Evolutionary conservation across 345 rosid genomes (phyloP).

Genomic region (Gossypium raimondii): DNA sequence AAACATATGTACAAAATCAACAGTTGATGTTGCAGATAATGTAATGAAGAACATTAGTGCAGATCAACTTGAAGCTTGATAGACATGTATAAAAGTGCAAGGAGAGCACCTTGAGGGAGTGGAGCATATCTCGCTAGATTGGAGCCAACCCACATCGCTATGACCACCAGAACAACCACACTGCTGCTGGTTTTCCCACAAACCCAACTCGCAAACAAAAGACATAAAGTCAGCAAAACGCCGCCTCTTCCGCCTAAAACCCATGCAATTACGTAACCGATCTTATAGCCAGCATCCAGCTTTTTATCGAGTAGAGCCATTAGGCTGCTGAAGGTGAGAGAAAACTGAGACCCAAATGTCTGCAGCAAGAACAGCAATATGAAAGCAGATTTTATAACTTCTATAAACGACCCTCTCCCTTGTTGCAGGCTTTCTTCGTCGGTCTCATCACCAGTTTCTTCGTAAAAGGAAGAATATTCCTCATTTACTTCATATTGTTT

Average conservation of each 20-base stretch:
- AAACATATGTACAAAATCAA: constrained; percentile 8
- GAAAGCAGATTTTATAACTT: constrained; percentile 56
- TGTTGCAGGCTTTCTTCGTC: constrained; percentile 34
- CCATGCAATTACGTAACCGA: constrained; percentile 76
- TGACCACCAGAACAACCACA: constrained; percentile 49
- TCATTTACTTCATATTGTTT: constrained; percentile 27
- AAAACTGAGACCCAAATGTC: constrained; percentile 49
- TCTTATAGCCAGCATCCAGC: constrained; percentile 76
- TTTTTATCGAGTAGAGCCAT: constrained; percentile 63
- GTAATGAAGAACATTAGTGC: neutral
- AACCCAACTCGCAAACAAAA: constrained; percentile 76
- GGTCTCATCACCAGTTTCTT: constrained; percentile 33
- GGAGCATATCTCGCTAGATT: constrained; percentile 75
- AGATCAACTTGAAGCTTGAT: constrained; percentile 76
- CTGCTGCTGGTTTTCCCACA: constrained; percentile 89
- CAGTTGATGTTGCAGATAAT: neutral
- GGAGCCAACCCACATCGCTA: constrained; percentile 81
- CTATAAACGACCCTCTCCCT: constrained; percentile 50
- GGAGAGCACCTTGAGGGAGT: constrained; percentile 82
- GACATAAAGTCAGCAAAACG: constrained; percentile 37
- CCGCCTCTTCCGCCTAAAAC: constrained; percentile 48
- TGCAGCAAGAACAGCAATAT: constrained; percentile 52
- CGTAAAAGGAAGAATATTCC: constrained; percentile 22
- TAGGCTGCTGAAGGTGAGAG: constrained; percentile 61
- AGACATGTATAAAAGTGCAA: constrained; percentile 77